Base-by-base conservation (phyloP, 768 basidiomycete genomes). In the Trametes villosa region DNA sequence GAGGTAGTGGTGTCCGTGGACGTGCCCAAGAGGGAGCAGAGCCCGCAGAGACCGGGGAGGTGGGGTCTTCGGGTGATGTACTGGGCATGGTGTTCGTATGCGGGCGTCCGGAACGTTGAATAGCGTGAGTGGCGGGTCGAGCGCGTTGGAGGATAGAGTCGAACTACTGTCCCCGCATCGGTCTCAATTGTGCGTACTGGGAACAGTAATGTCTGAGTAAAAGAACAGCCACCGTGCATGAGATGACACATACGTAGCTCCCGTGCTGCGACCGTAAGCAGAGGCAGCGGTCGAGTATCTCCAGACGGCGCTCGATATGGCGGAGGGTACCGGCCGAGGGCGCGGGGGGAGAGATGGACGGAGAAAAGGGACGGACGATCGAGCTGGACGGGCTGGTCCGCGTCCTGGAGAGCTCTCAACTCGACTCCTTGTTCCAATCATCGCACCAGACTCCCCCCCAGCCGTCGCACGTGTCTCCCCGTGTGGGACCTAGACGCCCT, bases 1-100 rank as follows among this genome's bases (percentile, higher is more conserved):
- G 91, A 3, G 91, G 74, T 9, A 94, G 76, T 4, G 92, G 92
- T 24, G 87, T 72, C 68, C 84, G 88, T 59, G 89, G 90, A 7
- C 83, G 84, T 4, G 76, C 77, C 89, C 89, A 89, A 71, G 78
- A 64, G 8, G 71, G 66, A 24, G 60, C 46, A 11, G 60, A 59
- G 9, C 38, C 41, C 12, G 53, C 34, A 15, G 70, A 65, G 20
- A 46, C 41, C 4, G 63, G 65, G 30, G 68, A 65, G 24, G 57
- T 45, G 40, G 47, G 65, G 31, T 65, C 62, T 9, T 67, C 60
- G 36, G 58, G 60, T 27, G 66, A 58, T 29, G 68, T 62, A 22
- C 57, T 52, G 29, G 70, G 65, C 71, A 70, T 72, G 59, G 62
- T 46, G 60, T 57, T 68, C 68, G 66, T 68, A 30, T n/a, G 18